Conservation (phyloP, 2,329 filamentous ascomycete species). For the Penicillium expansum region DNA sequence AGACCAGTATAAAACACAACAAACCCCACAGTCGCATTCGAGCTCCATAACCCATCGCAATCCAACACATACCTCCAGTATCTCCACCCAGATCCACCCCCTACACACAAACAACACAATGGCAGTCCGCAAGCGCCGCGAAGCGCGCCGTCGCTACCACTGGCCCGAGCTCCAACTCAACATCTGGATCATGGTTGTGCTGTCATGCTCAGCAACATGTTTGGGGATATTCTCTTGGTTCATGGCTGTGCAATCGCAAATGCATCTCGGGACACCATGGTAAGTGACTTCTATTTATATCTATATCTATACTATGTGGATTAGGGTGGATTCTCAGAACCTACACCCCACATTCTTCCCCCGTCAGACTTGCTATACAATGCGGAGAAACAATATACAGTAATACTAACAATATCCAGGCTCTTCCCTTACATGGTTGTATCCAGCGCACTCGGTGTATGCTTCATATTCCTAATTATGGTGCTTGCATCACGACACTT, state of each 20-base stretch:
- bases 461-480: constrained; percentile 59
- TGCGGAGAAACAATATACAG: background rate
- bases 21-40: background rate
- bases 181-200: constrained; percentile 62
- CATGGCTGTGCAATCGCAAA: constrained; percentile 56
- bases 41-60: background rate
- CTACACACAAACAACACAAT: constrained; percentile 21
- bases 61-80: background rate
- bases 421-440: constrained; percentile 64
- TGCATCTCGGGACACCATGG: constrained; percentile 60
- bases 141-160: constrained; percentile 51
- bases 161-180: constrained; percentile 66
- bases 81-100: background rate
- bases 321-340: background rate
- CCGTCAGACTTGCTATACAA: background rate
- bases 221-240: constrained; percentile 62
- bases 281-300: constrained; percentile 33
- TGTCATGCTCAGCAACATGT: constrained; percentile 56
- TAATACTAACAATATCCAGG: constrained; percentile 41
- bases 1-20: background rate
- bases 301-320: background rate
- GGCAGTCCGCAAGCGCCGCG: constrained; percentile 33
- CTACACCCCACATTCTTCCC: background rate
- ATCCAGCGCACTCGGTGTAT: constrained; percentile 54
- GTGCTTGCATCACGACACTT: constrained; percentile 55